Conservation (phyloP, 2,329 filamentous ascomycete genomes). For the Neospermospora avenae region DNA sequence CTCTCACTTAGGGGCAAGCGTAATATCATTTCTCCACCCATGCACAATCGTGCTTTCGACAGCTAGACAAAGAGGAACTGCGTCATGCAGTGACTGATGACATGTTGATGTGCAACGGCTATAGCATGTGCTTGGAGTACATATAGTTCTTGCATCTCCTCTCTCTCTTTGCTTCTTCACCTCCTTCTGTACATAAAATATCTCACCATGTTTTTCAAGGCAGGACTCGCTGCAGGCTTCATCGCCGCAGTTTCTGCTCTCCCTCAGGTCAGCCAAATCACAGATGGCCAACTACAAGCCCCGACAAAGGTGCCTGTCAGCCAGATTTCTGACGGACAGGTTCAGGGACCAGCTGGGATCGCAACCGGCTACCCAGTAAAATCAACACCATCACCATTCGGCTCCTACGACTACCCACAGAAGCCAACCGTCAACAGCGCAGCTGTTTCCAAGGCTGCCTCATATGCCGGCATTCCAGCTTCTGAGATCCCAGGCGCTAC, state of each 20-base stretch:
- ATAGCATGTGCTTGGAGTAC: too few species aligned
- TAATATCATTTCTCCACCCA: too few species aligned
- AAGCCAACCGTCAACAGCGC: constrained; percentile 27
- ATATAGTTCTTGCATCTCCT: not conserved
- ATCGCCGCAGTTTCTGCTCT: constrained; percentile 20
- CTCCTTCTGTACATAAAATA: not conserved
- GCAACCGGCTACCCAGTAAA: not conserved
- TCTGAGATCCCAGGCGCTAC: constrained; percentile 31
- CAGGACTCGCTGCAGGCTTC: constrained; percentile 20
- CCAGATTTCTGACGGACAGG: constrained; percentile 16
- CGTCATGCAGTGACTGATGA: too few species aligned
- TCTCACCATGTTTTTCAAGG: constrained; percentile 20
- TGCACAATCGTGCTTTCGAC: too few species aligned
- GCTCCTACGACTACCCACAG: constrained; percentile 28
- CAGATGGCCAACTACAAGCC: constrained; percentile 14
- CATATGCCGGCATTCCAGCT: constrained; percentile 26
- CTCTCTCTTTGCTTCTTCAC: not conserved
- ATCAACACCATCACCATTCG: constrained; percentile 13
- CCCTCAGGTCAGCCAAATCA: constrained; percentile 18
- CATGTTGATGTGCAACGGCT: too few species aligned
- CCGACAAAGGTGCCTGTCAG: not conserved
- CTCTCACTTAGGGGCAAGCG: too few species aligned
- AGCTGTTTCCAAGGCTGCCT: constrained; percentile 26
- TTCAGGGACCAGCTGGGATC: constrained; percentile 12
- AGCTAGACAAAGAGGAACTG: too few species aligned